Conservation (phyloP, 164 flowering plant species). For the Piper longum region DNA sequence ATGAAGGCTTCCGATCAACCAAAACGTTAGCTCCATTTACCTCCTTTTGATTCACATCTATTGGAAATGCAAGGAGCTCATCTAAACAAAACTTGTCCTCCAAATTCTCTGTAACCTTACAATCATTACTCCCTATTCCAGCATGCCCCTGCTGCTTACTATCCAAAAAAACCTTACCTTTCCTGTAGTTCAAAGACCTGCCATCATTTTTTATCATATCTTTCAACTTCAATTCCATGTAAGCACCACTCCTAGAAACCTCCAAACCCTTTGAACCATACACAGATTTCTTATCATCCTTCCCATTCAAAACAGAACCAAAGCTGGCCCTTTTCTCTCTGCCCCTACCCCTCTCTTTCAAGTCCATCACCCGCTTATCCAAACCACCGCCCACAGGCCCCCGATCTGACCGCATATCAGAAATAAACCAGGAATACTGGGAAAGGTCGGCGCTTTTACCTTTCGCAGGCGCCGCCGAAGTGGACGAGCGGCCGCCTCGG, state of each 20-base stretch:
- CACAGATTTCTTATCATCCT: constrained; percentile 7
- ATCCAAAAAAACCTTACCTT: constrained; percentile 5
- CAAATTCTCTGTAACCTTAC: not conserved
- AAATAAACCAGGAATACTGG: constrained; percentile 32
- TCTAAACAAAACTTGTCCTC: not conserved
- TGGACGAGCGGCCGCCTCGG: constrained; percentile 28
- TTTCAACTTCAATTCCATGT: not conserved
- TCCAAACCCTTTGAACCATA: constrained; percentile 10
- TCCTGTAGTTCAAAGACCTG: not conserved
- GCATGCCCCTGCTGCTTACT: not conserved
- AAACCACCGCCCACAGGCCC: constrained; percentile 16
- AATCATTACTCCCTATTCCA: constrained; percentile 3
- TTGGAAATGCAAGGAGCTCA: not conserved
- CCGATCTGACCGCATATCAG: constrained; percentile 38
- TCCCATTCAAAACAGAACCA: constrained; percentile 7
- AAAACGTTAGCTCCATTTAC: not conserved
- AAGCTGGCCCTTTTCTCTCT: constrained; percentile 9
- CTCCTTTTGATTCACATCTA: not conserved
- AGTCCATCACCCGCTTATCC: constrained; percentile 6
- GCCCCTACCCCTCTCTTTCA: not conserved
- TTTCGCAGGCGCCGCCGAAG: constrained; percentile 56
- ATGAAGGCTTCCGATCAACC: not conserved
- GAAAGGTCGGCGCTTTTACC: constrained; percentile 81
- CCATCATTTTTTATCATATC: not conserved
- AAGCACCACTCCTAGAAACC: constrained; percentile 4